phyloP scores from a whole-genome alignment of 2,329 filamentous ascomycete genomes.

The Apiospora marii region DNA sequence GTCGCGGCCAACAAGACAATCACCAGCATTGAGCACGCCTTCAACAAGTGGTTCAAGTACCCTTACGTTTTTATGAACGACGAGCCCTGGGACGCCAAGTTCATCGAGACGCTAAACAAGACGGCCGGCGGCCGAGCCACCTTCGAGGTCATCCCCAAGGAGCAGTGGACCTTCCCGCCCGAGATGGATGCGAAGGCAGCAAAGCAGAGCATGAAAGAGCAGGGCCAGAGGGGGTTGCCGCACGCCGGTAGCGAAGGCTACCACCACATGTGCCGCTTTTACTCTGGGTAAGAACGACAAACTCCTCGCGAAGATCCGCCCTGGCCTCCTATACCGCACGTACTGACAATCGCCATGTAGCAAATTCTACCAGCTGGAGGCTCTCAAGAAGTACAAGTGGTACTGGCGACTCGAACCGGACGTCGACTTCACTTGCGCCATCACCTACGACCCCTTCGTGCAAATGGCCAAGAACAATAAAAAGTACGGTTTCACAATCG shows the following conservation, averaged over 20 bases:
- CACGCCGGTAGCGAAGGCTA: conserved; percentile 51
- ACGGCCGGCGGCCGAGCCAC: conserved; percentile 46
- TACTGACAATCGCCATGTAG: conserved; percentile 33
- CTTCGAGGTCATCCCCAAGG: conserved; percentile 51
- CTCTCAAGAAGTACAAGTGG: conserved; percentile 52
- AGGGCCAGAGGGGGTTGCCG: conserved; percentile 43
- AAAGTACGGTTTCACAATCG: conserved; percentile 54
- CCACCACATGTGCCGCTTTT: conserved; percentile 53
- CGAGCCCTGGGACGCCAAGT: conserved; percentile 49
- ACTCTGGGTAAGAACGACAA: conserved; percentile 48
- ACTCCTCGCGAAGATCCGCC: not conserved
- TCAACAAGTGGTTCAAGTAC: conserved; percentile 57
- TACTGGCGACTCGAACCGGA: conserved; percentile 57
- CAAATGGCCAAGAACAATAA: conserved; percentile 54
- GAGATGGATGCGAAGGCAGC: conserved; percentile 43
- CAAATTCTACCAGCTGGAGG: conserved; percentile 53
- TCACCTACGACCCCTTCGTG: conserved; percentile 57
- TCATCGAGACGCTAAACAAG: conserved; percentile 47
- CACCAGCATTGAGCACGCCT: conserved; percentile 51
- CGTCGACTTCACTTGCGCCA: conserved; percentile 53
- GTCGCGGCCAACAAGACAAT: conserved; percentile 49
- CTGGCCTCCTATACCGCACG: not conserved
- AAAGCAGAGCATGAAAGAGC: conserved; percentile 43
- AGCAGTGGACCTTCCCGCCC: conserved; percentile 51
- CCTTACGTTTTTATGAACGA: conserved; percentile 57